A percentile compares a stretch with the other conserved stretches of the same genome.
These are phyloP conservation scores for Cryphonectria radicalis DNA, from an alignment of 2,329 filamentous ascomycete species.

Conservation along the genomic window DNA sequence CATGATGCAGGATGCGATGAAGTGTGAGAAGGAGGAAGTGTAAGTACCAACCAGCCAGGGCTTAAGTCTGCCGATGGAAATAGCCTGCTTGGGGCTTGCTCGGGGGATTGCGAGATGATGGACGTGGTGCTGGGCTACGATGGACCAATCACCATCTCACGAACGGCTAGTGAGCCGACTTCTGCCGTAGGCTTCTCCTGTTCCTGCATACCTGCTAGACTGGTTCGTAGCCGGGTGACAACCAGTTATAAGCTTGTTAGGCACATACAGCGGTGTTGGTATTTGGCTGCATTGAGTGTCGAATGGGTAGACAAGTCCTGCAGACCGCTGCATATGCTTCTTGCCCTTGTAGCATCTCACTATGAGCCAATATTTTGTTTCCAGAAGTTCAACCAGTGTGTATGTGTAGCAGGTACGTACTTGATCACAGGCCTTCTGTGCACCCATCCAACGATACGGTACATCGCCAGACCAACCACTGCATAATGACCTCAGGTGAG, in stretches of 20 bases:
- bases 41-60: not conserved
- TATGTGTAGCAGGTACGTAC: too few relatives aligned
- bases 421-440: not conserved
- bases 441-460: not conserved
- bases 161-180: not conserved
- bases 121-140: not conserved
- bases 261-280: not conserved
- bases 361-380: too few relatives aligned
- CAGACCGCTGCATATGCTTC: not conserved
- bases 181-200: not conserved
- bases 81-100: not conserved
- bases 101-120: not conserved
- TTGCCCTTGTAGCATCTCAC: not conserved
- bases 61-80: not conserved
- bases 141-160: not conserved
- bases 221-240: not conserved
- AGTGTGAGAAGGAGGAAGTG: not conserved
- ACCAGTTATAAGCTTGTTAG: not conserved
- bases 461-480: not conserved
- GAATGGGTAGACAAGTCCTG: not conserved
- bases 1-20: not conserved
- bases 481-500: conserved; percentile 2
- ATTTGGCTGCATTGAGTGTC: not conserved
- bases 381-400: too few relatives aligned
- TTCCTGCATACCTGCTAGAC: not conserved